A percentile compares a stretch with the other conserved stretches of the same genome.
Conservation (phyloP, 2,329 filamentous ascomycete species). For the Aureobasidium sp. region DNA sequence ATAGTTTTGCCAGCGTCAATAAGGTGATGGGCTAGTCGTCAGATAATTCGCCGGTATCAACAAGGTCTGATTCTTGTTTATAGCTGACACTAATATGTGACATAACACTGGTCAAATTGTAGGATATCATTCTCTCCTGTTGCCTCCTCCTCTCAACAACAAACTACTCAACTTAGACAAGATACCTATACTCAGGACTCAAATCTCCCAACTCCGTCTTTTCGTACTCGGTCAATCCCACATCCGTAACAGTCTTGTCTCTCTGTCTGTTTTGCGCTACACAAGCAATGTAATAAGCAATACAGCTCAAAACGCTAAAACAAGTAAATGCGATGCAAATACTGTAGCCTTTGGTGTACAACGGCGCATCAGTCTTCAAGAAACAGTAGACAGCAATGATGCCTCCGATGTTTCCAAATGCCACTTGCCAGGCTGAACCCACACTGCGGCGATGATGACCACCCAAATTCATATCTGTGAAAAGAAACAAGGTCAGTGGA, state of each 20-base stretch:
- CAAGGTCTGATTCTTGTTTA: no score
- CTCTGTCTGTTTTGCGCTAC: constrained; percentile 67
- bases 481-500: neutral
- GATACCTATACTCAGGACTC: constrained; percentile 66
- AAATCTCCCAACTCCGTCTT: constrained; percentile 68
- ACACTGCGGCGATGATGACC: constrained; percentile 56
- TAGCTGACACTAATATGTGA: no score
- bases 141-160: no score
- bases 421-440: constrained; percentile 56
- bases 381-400: constrained; percentile 61
- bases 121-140: no score
- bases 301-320: constrained; percentile 69
- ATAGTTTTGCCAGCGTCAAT: no score
- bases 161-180: constrained; percentile 39
- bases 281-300: constrained; percentile 67
- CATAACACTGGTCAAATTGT: no score
- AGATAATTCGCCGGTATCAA: no score
- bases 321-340: constrained; percentile 81
- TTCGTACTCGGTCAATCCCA: constrained; percentile 65
- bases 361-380: constrained; percentile 66
- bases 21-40: no score
- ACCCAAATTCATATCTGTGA: constrained; percentile 53
- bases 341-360: constrained; percentile 76
- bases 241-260: constrained; percentile 50
- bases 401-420: constrained; percentile 52